Base-by-base conservation (phyloP, 2,329 filamentous ascomycete genomes). In the Fusarium nelsonii region DNA sequence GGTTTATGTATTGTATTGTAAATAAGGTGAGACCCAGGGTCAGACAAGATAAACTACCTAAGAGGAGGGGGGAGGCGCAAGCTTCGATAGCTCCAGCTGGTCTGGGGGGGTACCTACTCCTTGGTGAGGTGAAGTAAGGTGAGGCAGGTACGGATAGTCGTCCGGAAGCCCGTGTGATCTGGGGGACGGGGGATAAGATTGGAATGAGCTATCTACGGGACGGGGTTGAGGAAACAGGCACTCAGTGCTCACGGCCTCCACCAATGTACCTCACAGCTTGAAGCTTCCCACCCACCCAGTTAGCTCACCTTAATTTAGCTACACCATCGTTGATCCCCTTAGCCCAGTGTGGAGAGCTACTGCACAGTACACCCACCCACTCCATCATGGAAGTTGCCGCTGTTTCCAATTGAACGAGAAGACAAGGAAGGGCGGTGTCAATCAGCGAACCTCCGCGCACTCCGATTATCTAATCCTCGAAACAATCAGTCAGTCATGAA, bases 231-330 rank as follows among this genome's bases (percentile, higher is more conserved):
- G 53, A 60, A 54, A 50, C 54, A 65, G 36, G 23, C 23, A 23
- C 23, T 23, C 23, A 23, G 23, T 23, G 23, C 23, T 34, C 53
- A 63, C 23, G 36, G 32, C 50, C 43, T 58, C 50, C 58, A 63
- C 60, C 51, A 46, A 48, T 30, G 39, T 53, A 54, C 37, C 30
- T 28, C 18, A 59, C 56, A 46, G 40, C 50, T 65, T 65, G 28
- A 34, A 55, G 50, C 51, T 58, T 51, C 41, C 62, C 46, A 41
- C 46, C 54, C 26, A 44, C 3, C 18, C 18, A 23, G 46, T 52
- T 65, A 60, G 60, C 46, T 65, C 36, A 65, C 61, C 61, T 65
- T 65, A 40, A 60, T 50, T 58, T 61, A 65, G 67, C 54, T 49
- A 65, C 67, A 53, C 33, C 54, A 70, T 60, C n/a, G 44, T 56